Evolutionary conservation across 768 basidiomycete genomes (phyloP).

Genomic region (Atractiella rhizophila): DNA sequence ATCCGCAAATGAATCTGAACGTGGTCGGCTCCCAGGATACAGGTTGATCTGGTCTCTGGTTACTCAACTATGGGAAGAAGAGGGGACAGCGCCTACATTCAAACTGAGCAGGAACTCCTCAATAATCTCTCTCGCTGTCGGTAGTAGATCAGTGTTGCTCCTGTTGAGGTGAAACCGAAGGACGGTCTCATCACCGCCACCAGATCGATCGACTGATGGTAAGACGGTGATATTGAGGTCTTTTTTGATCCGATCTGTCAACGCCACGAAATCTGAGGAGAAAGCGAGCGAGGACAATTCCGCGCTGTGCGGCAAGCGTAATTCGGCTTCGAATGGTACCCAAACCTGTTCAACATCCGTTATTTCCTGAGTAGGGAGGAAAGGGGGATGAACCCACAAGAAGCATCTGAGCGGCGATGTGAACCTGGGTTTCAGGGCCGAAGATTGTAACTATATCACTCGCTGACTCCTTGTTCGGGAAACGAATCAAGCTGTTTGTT

Average conservation of each 20-base stretch:
- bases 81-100: constrained; percentile 35
- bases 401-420: constrained; percentile 87
- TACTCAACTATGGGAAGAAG: constrained; percentile 20
- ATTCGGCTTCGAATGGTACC: constrained; percentile 49
- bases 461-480: constrained; percentile 82
- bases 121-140: constrained; percentile 67
- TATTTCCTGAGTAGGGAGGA: no score
- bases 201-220: constrained; percentile 39
- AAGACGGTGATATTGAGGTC: constrained; percentile 77
- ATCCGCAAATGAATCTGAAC: constrained; percentile 78
- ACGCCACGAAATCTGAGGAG: constrained; percentile 57
- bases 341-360: neutral
- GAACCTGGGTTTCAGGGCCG: constrained; percentile 86
- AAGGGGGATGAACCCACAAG: constrained; percentile 23
- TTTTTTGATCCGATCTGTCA: constrained; percentile 58
- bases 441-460: constrained; percentile 87
- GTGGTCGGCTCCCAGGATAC: constrained; percentile 26
- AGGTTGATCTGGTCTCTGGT: constrained; percentile 15
- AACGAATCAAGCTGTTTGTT: constrained; percentile 67
- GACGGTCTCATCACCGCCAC: constrained; percentile 39
- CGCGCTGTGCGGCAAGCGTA: constrained; percentile 51
- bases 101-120: constrained; percentile 71
- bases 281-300: constrained; percentile 51
- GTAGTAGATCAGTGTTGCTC: constrained; percentile 76
- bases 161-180: constrained; percentile 92